phyloP scores from a whole-genome alignment of 176 grass and related monocot species.

The Oryza meridionalis region DNA sequence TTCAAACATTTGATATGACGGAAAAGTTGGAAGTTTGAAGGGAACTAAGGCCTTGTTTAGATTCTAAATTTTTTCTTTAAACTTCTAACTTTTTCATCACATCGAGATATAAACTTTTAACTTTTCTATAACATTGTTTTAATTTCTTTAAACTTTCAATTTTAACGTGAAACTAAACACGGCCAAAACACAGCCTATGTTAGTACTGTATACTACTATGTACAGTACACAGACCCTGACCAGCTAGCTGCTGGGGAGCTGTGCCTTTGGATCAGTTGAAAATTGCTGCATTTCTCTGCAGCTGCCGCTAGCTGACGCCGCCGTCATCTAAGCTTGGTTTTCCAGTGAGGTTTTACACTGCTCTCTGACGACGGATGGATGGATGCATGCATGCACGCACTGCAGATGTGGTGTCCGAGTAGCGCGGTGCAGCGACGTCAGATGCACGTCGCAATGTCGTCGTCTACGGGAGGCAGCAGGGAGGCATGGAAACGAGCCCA shows the following conservation, averaged over 20 bases:
- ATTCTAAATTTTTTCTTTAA: too few relatives aligned
- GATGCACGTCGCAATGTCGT: constrained; percentile 40
- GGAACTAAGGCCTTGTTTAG: too few relatives aligned
- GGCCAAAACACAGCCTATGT: too few relatives aligned
- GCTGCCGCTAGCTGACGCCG: not conserved
- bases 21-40: too few relatives aligned
- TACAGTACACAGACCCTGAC: too few relatives aligned
- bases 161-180: too few relatives aligned
- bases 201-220: too few relatives aligned
- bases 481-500: constrained; percentile 10
- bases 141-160: too few relatives aligned
- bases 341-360: constrained; percentile 10
- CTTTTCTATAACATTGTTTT: too few relatives aligned
- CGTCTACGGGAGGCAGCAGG: not conserved
- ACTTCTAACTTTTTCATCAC: too few relatives aligned
- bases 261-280: not conserved
- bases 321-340: not conserved
- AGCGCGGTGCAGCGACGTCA: constrained; percentile 5
- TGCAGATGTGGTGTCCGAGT: constrained; percentile 15
- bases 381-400: not conserved
- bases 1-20: too few relatives aligned
- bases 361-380: not conserved
- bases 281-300: not conserved
- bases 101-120: too few relatives aligned
- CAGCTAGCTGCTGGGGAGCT: not conserved